Base-by-base conservation (phyloP, 331 rosid genomes). In the Malus hybrid region DNA sequence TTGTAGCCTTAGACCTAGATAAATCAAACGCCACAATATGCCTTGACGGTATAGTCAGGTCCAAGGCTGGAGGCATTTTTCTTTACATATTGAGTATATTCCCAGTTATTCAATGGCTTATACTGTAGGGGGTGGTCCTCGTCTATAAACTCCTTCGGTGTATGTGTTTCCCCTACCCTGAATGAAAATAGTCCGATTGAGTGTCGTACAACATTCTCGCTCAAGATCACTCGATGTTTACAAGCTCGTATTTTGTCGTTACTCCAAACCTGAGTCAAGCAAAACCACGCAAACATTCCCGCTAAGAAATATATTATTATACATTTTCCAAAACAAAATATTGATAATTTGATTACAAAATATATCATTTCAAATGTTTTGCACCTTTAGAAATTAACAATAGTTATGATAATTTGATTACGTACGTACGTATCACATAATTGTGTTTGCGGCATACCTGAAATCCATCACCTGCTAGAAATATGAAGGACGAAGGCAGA, bases 381-480 rank as follows among this genome's bases (percentile, higher is more conserved):
- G 39, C 39, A 34, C 39, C 10, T 34, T 34, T 1, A 34, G 10
- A 34, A 34, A 34, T 36, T 36, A 36, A 36, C 42, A 36, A 36
- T 36, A 36, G 10, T 36, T 0, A 36, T 36, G 42, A 36, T 36
- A 36, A 36, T 36, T 36, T 36, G 42, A 36, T 36, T 36, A 36
- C 42, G 10, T 36, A 36, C 10, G 3, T 36, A 8, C 10, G 11
- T 36, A 2, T 36, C 10, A 36, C 44, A 36, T 36, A 36, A 36
- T 36, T 36, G 44, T 57, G 7, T 22, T n/a, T 57, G 63, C 3
- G 63, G 46, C 76, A 32, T 65, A 76, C 84, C 80, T 36, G 65
- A n/a, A 82, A 19, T 33, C 28, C 70, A 11, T 74, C 79, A 16
- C 82, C 82, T 0, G 77, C 79, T 57, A 82, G 62, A 74, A 82